Evolutionary conservation across 2,329 filamentous ascomycete genomes (phyloP), one percentile per base, ranked within the genome.

Genomic region (Blastomyces silverae): DNA sequence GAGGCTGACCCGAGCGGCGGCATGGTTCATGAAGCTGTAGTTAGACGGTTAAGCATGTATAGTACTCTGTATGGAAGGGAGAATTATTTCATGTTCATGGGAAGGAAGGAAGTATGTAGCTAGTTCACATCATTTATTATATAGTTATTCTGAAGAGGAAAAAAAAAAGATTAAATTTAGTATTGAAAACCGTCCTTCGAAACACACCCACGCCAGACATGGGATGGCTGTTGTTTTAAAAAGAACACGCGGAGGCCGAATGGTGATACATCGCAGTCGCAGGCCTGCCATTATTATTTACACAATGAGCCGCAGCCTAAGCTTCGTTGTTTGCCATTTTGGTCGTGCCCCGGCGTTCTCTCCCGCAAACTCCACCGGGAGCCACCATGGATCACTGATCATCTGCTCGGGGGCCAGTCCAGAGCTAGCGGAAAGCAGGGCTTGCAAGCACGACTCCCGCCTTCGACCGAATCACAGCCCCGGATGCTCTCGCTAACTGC

Each of bases 1-100:
- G 72, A 69, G 63, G 70, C 68, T 61, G 71, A 68, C 65, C 71
- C 66, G 66, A 80, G 70, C 62, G 73, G 73, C 70, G 77, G 74
- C 76, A 78, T 77, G 66, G 44, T 52, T 34, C 62, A 48, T 62
- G 22, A 22, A 28, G 8, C 15, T 59, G 37, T 13, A 34, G 28
- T 34, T 20, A 34, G 31, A 31, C 8, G 28, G 20, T n/a, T 37
- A 56, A 52, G 20, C 53, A 37, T n/a, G 28, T 34, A 55, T 34
- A n/a, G n/a, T n/a, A n/a, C n/a, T 13, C 25, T 3, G 25, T 42
- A 20, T 17, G 42, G 42, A 44, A 20, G 2, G 50, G 53, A 37
- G 28, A 34, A 28, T 56, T 56, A 31, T 37, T 56, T 56, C 53
- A 31, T 56, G 53, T 37, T 56, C 28, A 31, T 56, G 53, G n/a